Conservation (phyloP, 176 grass and related monocot genomes). For the Ensete ventricosum region DNA sequence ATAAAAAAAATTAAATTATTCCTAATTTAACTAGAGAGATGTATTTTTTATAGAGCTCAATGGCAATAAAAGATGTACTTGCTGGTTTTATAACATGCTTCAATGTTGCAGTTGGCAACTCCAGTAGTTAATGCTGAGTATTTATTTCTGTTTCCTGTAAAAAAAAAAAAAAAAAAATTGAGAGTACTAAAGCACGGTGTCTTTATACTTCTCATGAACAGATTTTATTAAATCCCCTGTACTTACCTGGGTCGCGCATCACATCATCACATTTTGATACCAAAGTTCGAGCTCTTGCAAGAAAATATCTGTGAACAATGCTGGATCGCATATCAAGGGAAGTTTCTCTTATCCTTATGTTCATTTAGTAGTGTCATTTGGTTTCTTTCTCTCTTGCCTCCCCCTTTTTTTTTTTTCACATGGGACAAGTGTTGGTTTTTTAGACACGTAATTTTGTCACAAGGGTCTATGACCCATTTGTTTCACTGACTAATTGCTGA, state of each 20-base stretch:
- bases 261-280: slow-evolving; percentile 68
- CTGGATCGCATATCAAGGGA: neutral
- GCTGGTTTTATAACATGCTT: neutral
- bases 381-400: neutral
- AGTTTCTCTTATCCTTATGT: neutral
- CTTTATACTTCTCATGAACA: slow-evolving; percentile 18
- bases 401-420: neutral
- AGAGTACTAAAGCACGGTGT: neutral
- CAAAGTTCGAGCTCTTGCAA: slow-evolving; percentile 68
- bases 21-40: too few relatives aligned
- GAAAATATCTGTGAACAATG: slow-evolving; percentile 54
- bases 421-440: neutral
- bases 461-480: neutral
- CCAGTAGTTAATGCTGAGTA: neutral
- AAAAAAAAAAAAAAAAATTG: too few relatives aligned
- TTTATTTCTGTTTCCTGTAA: neutral
- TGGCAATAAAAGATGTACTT: too few relatives aligned
- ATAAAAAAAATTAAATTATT: too few relatives aligned
- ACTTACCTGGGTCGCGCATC: slow-evolving; percentile 65
- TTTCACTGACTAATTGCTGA: neutral
- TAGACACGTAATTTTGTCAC: neutral
- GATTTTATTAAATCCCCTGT: slow-evolving; percentile 64
- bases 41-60: too few relatives aligned
- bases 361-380: neutral
- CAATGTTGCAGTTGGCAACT: neutral